Conservation (phyloP, 768 basidiomycete species). For the Rhodotorula kratochvilovae region DNA sequence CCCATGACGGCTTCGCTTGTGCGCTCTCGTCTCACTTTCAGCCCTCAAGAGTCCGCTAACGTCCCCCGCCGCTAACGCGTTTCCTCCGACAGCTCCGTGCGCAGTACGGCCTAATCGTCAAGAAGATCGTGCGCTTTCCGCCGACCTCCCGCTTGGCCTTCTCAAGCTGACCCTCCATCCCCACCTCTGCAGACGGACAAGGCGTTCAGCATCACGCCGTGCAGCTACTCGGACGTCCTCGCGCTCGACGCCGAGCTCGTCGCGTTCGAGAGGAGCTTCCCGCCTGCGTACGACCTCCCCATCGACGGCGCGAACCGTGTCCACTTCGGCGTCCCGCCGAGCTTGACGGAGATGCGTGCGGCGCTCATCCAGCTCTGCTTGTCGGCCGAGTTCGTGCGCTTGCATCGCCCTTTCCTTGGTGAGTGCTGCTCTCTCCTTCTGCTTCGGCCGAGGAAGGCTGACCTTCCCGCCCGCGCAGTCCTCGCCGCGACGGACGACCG, state of each 20-base stretch:
- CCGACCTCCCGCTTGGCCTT: not conserved
- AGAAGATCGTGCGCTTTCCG: slow-evolving; percentile 20
- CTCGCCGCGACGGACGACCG: slow-evolving; percentile 20
- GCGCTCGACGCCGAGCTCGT: slow-evolving; percentile 18
- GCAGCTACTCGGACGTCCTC: slow-evolving; percentile 15
- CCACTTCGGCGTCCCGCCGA: not conserved
- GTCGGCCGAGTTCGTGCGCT: slow-evolving; percentile 13
- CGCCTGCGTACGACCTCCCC: slow-evolving; percentile 6
- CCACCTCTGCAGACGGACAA: slow-evolving; percentile 16
- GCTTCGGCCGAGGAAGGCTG: not conserved
- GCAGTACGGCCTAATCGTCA: slow-evolving; percentile 10
- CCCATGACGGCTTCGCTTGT: slow-evolving; percentile 12
- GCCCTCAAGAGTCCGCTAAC: not conserved
- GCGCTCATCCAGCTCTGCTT: slow-evolving; percentile 10
- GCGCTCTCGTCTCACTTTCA: not conserved
- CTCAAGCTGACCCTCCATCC: not conserved
- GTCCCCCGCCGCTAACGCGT: too few species aligned
- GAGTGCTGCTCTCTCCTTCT: not conserved
- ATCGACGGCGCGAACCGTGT: slow-evolving; percentile 8
- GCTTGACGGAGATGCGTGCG: not conserved
- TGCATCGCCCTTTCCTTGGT: slow-evolving; percentile 33
- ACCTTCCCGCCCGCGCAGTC: not conserved
- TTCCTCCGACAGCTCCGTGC: not conserved
- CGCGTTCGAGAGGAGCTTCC: slow-evolving; percentile 20
- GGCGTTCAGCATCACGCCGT: slow-evolving; percentile 17